Evolutionary conservation across 768 basidiomycete genomes (phyloP), one percentile per base, ranked within the genome.

Genomic region (Baorangia bicolor): DNA sequence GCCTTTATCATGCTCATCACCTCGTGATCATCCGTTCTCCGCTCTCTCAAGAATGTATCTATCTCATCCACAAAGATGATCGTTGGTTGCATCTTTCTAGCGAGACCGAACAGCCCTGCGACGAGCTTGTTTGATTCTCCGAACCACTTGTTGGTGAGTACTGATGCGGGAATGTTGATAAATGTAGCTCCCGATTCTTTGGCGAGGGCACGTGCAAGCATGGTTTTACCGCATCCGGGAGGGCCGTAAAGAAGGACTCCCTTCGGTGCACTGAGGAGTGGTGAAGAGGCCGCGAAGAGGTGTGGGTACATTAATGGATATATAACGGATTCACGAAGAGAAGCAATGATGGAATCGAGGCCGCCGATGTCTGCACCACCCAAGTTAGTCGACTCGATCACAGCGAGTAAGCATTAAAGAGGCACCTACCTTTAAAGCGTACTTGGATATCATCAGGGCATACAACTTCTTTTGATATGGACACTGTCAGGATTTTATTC

Each of bases 21-120:
- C 65, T 99, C 97, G 69, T 99, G 97, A 66, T 98, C 96, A 11
- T 88, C 87, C 53, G 84, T 82, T 27, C 86, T 85, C 57, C 97
- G 79, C 69, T 96, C 92, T 51, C 95, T 79, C 69, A 99, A 74
- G 72, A 99, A 93, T 1, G 91, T 92, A 66, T 99, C 96, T 61
- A 99, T 98, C 74, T 98, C 97, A 69, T 99, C 96, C 66, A 98
- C 97, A 73, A 99, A 99, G 61, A 99, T 95, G 68, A 99, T 98
- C 55, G 87, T 83, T 0, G 97, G 97, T 65, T 98, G 93, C 2
- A 91, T 83, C 74, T 98, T 98, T 47, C 86, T 78, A 25, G 97
- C 97, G 21, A 99, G 84, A 47, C 92, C 91, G 75, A 99, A 98
- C 42, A 98, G 74, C 2, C 89, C 95, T 0, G 92, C 91, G 18